Evolutionary conservation across 140 eudicot genomes (phyloP), one percentile per base, ranked within the genome.

Genomic region (Anethum foeniculum): DNA sequence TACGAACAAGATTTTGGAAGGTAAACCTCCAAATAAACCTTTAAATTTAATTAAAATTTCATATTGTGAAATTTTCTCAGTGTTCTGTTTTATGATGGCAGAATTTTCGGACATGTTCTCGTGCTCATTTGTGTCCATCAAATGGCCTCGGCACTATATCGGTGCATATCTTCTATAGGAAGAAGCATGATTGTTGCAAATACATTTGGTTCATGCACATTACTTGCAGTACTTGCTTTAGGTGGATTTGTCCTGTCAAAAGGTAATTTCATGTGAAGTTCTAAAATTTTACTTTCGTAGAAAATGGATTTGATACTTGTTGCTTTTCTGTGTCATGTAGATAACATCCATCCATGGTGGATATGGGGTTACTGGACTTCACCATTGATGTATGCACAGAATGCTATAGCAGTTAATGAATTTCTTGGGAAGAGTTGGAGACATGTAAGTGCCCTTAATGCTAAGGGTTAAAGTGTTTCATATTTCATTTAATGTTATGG

Each of bases 331-430:
- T 74, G 8, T 73, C 51, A 38, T 8, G 23, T 79, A 89, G 97
- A 88, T 27, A 88, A 86, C 62, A 84, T 93, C 75, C 88, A 90
- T 85, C 77, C 76, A 32, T 93, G 98, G 98, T 91, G 97, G 97
- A 47, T 89, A 58, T 91, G 96, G 96, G 93, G 91, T 16, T 91
- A 91, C 76, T 91, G 88, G 88, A 32, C 82, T 46, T 89, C 93
- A 78, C 96, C 96, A 1, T 25, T 89, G 80, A 89, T 89, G 93
- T 91, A 91, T 32, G 96, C 88, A 18, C 90, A 89, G 88, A 91
- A 91, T 71, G 96, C 91, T 43, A 81, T 91, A 75, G 83, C 79
- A 27, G 93, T 91, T 72, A 91, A 91, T 71, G 96, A 91, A 83
- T 84, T 91, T 77, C 90, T 86, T 64, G 93, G 93, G 54, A 81